Base-by-base conservation (phyloP, 768 basidiomycete genomes). In the Boletus tylopilopsis region DNA sequence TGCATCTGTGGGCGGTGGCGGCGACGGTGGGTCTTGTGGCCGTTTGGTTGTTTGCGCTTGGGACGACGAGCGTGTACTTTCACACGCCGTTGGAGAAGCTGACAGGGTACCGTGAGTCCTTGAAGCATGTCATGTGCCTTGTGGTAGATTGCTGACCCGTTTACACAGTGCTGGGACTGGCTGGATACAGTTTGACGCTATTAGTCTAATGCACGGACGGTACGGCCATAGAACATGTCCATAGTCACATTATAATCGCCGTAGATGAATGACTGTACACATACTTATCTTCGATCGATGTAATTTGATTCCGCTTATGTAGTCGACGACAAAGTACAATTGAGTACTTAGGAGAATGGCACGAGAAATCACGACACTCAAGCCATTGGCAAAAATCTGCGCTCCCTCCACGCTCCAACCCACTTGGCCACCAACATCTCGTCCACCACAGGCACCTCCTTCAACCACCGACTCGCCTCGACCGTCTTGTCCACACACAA, bases 51-150 rank as follows among this genome's bases (percentile, higher is more conserved):
- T 78, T 90, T 64, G 90, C 90, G 56, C 69, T 76, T 9, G 80
- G 78, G 50, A 89, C 89, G 38, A 97, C 95, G 19, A 82, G 85
- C 45, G 71, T 95, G 8, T 97, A 92, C 67, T 98, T 95, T 74
- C 95, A 98, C 63, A 76, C 85, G 4, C 90, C 91, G 0, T 68
- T 76, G 12, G 95, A 97, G 72, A 97, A 98, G 71, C 52, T 90
- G 29, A 82, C 85, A 3, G 95, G 95, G 12, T 87, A 85, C 51
- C 34, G 93, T 94, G 62, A 63, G 90, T 82, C 23, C n/a, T 30
- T 6, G 13, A 15, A 4, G 25, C 12, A 23, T 47, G 8, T 24
- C n/a, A 7, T 6, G 13, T 24, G 10, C 2, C 0, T 21, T 25
- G 11, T 19, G 16, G n/a, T 10, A 27, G 16, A n/a, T 38, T 40